Base-by-base conservation (phyloP, 495 filamentous ascomycete species). In the Astrothelium macrocarpum region DNA sequence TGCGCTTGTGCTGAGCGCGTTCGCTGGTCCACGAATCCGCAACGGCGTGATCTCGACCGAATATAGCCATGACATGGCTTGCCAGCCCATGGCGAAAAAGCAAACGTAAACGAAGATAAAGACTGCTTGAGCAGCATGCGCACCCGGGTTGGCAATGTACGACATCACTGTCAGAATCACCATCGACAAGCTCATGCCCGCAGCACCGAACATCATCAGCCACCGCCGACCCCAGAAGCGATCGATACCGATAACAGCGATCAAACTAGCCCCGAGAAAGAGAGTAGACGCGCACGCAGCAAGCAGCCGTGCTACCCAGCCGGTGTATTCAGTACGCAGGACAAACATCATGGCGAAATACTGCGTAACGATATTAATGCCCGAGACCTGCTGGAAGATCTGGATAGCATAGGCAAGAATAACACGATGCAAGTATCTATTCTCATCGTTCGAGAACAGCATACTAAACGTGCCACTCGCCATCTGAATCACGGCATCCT, bases 11-110 rank as follows among this genome's bases (percentile, higher is more conserved):
- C 84, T 82, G 12, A 90, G 73, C 14, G 88, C 89, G 65, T 89
- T 91, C 34, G 87, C 85, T 0, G 86, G 86, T 1, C 87, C 88
- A 25, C 88, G 82, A 67, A 89, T 89, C 36, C 85, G 81, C 43
- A 90, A 74, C 18, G 86, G 87, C 2, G 87, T 86, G 67, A 90
- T 85, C 69, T 90, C 87, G 62, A 85, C 88, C 0, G 85, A 83
- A 70, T 90, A 91, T 26, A 91, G 76, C 86, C 80, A 88, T 60
- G 85, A 86, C 85, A 90, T 90, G 32, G 86, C 87, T 25, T 90
- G 78, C 88, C 87, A 90, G 18, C 87, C 88, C 63, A 89, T 76
- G 3, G 86, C 87, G 67, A 90, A 91, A 77, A 90, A 90, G 1
- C 85, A 86, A 71, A 87, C 87, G 78, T 88, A 90, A 26, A 88